Evolutionary conservation across 2,329 filamentous ascomycete species (phyloP), one percentile per base, ranked within the genome.

Genomic region (Xylariaceae sp.): DNA sequence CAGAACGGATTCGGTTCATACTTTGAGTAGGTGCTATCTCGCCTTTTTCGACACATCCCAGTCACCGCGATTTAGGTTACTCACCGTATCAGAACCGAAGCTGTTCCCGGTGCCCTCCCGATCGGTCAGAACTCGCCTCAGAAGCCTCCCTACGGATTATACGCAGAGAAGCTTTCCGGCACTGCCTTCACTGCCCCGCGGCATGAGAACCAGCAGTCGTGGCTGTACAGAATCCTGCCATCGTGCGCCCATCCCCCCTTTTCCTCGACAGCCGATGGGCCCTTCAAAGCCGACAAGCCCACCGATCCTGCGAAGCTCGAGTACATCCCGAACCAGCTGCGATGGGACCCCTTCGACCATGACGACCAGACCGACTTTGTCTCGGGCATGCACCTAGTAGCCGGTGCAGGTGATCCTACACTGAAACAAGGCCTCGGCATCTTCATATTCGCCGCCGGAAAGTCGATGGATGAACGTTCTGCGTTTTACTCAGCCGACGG

Each of bases 341-440:
- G 86, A 44, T 94, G 87, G 87, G 81, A 87, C 51, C 85, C 73
- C 1, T 88, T 89, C 58, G 81, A 89, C 54, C 68, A 88, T 32
- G 76, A 84, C 48, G 71, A 81, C 57, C 74, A 31, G 43, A 62
- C 55, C 8, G 61, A 67, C 37, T 72, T 72, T 31, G 63, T 72
- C 30, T 65, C 65, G 1, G 63, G 64, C 2, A 59, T 85, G 40
- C 77, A 81, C 42, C 65, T 85, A 15, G 70, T 88, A 13, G 83
- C 81, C 3, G 83, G 82, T 3, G 79, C 83, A 0, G 84, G 84
- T n/a, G 80, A 87, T 50, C 79, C 83, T 0, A 82, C 78, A 0
- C 71, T 83, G 62, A 88, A 88, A 59, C 68, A 72, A 8, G 84
- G 84, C 1, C 53, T 88, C 17, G 83, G 81, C 14, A 85, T 85